Percentiles rank a stretch among this genome's conserved stretches.
Conservation (phyloP, 805 yeast genomes). For the Ogataea nitratoaversa region DNA sequence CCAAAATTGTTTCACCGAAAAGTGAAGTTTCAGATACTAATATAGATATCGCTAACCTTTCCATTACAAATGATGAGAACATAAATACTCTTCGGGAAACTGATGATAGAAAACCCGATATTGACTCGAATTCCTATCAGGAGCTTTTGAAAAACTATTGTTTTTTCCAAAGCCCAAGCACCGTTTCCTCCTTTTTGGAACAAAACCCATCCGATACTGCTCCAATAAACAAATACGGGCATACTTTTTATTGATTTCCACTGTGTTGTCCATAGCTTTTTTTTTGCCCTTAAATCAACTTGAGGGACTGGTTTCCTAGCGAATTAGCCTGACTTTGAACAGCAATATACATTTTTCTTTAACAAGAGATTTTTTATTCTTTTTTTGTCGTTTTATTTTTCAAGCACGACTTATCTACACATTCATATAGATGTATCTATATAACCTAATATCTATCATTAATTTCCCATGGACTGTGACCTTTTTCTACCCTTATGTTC, state of each 20-base stretch:
- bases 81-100: neutral
- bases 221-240: slow-evolving; percentile 16
- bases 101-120: slow-evolving; percentile 7
- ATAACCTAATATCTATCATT: no score
- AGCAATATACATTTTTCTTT: no score
- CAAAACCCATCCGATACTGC: slow-evolving; percentile 13
- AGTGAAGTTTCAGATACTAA: neutral
- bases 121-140: slow-evolving; percentile 51
- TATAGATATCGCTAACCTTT: neutral
- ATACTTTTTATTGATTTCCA: slow-evolving; percentile 19
- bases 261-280: neutral
- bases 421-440: no score
- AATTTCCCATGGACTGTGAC: no score
- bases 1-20: neutral
- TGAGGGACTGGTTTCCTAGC: no score
- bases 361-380: no score
- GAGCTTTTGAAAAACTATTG: slow-evolving; percentile 58
- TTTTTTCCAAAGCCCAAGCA: slow-evolving; percentile 43
- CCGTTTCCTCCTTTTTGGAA: slow-evolving; percentile 30
- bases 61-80: neutral
- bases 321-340: no score
- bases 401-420: no score
- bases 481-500: no score
- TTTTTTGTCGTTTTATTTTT: no score
- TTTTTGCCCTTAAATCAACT: no score